Conservation (phyloP, 2,329 filamentous ascomycete species). For the Colletotrichum scovillei region DNA sequence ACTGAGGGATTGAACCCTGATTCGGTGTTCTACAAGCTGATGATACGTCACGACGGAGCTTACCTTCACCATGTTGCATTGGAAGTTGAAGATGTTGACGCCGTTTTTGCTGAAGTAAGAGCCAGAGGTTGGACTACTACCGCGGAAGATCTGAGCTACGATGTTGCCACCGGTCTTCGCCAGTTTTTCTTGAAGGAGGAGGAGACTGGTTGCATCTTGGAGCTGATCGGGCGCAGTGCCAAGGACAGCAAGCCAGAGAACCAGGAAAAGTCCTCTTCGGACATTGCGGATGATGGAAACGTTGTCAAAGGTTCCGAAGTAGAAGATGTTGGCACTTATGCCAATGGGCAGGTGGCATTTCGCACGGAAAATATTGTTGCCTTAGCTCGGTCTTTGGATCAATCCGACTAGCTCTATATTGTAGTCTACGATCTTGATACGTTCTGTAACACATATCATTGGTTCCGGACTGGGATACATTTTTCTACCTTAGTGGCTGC, state of each 20-base stretch:
- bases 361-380: neutral
- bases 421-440: neutral
- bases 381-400: neutral
- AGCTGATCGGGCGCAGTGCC: neutral
- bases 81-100: neutral
- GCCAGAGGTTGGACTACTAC: neutral
- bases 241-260: neutral
- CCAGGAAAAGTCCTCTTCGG: neutral
- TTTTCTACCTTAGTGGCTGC: too few relatives aligned
- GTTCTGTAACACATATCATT: neutral
- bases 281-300: neutral
- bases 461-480: too few relatives aligned
- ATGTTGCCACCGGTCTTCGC: neutral
- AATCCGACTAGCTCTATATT: neutral
- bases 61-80: neutral
- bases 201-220: neutral
- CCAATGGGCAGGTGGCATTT: neutral
- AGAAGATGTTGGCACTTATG: neutral
- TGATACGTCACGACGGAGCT: neutral
- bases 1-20: neutral
- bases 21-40: neutral
- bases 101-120: neutral
- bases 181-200: neutral
- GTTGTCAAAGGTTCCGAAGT: neutral
- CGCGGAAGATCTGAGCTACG: neutral